Evolutionary conservation across 306 rosid genomes (phyloP), one percentile per base, ranked within the genome.

Genomic region (Vicia sativa): DNA sequence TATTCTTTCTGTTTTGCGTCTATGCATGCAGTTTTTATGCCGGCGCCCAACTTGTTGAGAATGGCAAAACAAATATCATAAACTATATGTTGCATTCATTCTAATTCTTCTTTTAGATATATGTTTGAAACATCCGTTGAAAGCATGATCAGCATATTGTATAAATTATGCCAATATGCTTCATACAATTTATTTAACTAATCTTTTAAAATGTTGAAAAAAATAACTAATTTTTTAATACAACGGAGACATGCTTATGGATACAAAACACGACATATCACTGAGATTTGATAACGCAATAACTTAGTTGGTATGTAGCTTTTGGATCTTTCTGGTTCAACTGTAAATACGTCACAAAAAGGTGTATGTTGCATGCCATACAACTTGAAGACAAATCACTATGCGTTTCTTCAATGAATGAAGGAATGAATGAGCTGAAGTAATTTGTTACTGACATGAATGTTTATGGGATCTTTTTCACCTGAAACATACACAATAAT

Each of bases 1-100:
- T 28, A 77, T 90, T 35, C 73, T 85, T 23, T 21, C n/a, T n/a
- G n/a, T 81, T 62, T 85, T 72, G 69, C 41, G 71, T 83, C 55
- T 83, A 81, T 64, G 89, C 86, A 12, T 37, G 72, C 19, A 78
- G 79, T n/a, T 90, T 85, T 70, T 90, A 83, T 46, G 86, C 80
- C 9, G 96, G 95, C 16, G 89, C 86, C 34, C 71, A 43, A 66
- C 84, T 90, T 37, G 82, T 90, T 38, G 14, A 64, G 63, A 77
- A 67, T 25, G 91, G 89, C 28, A 87, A 83, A 72, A 23, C 89
- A 11, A 29, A 64, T 81, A 54, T 11, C 84, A 0, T n/a, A n/a
- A n/a, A n/a, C n/a, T n/a, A n/a, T n/a, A n/a, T n/a, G n/a, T n/a
- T n/a, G n/a, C n/a, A n/a, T n/a, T n/a, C n/a, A n/a, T n/a, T n/a